Evolutionary conservation across 495 filamentous ascomycete genomes (phyloP).

Genomic region (Echria macrotheca): DNA sequence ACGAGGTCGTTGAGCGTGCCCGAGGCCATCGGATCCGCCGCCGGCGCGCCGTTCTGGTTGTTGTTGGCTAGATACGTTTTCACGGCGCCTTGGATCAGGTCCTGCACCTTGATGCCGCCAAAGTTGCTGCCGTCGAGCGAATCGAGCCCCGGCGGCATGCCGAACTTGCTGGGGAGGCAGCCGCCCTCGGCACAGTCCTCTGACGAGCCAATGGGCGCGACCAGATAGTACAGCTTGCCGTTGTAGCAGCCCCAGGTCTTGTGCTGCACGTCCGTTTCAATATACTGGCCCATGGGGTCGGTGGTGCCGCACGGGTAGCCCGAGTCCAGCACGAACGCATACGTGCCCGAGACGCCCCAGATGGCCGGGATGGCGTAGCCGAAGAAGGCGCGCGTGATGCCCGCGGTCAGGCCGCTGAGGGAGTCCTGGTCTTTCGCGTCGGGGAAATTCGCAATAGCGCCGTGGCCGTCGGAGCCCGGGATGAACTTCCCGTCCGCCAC

Average conservation of each 20-base stretch:
- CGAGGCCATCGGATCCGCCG: conserved; percentile 14
- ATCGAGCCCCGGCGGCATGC: conserved; percentile 20
- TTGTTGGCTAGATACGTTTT: conserved; percentile 28
- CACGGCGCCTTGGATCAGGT: conserved; percentile 26
- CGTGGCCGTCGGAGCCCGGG: not conserved
- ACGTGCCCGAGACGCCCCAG: conserved; percentile 20
- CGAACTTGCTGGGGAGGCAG: conserved; percentile 17
- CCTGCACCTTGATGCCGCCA: conserved; percentile 20
- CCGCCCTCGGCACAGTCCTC: not conserved
- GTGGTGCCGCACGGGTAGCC: conserved; percentile 20
- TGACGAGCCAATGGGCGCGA: not conserved
- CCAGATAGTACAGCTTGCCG: conserved; percentile 28
- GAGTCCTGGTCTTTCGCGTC: not conserved
- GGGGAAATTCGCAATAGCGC: not conserved
- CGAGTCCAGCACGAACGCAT: conserved; percentile 32
- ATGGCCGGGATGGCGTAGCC: conserved; percentile 29
- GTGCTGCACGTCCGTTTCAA: conserved; percentile 14
- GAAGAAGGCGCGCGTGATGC: conserved; percentile 21
- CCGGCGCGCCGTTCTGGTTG: conserved; percentile 22
- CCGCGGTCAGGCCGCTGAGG: not conserved
- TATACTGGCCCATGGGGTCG: conserved; percentile 21
- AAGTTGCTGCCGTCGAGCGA: conserved; percentile 14
- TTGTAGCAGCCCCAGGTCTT: conserved; percentile 22
- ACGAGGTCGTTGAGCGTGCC: not conserved
- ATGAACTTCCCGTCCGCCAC: conserved; percentile 29